A percentile compares a stretch with the other conserved stretches of the same genome.
Conservation (phyloP, 1,284 basidiomycete genomes). For the Rhodotorula glutinis region DNA sequence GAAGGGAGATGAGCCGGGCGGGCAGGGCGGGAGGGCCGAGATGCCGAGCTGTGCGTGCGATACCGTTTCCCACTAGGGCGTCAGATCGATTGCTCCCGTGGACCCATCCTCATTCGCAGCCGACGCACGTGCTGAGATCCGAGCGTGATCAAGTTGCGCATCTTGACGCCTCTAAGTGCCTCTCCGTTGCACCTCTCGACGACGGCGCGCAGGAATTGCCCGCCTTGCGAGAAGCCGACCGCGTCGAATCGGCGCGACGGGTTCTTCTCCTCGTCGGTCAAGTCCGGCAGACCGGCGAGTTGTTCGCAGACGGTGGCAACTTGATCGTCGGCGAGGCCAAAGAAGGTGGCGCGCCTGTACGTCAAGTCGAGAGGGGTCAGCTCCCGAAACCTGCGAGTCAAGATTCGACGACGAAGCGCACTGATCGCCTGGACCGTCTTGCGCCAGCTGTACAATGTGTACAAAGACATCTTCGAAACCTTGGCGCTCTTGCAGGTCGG, state of each 20-base stretch:
- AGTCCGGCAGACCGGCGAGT: constrained; percentile 64
- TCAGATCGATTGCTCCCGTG: too few species aligned
- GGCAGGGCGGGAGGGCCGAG: constrained; percentile 62
- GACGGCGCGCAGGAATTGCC: constrained; percentile 87
- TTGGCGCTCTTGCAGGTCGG: constrained; percentile 56
- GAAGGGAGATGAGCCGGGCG: constrained; percentile 49
- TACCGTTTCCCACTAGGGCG: neutral
- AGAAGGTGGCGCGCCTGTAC: constrained; percentile 55
- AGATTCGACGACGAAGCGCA: constrained; percentile 54
- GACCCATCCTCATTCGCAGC: neutral
- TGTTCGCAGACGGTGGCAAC: constrained; percentile 65
- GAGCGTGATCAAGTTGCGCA: constrained; percentile 76
- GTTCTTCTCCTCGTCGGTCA: constrained; percentile 47
- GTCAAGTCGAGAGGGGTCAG: neutral
- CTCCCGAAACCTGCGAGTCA: too few species aligned
- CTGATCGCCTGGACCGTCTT: constrained; percentile 66
- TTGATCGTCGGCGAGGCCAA: constrained; percentile 74
- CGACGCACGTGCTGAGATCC: constrained; percentile 46
- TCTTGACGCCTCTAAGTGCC: constrained; percentile 31
- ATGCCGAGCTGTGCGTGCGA: constrained; percentile 41
- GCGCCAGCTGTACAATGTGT: constrained; percentile 71
- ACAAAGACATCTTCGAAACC: constrained; percentile 77
- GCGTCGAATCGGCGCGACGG: constrained; percentile 64
- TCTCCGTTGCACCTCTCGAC: constrained; percentile 64
- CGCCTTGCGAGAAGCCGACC: constrained; percentile 91